Base-by-base conservation (phyloP, 306 rosid genomes). In the Heteromeles arbutifolia region DNA sequence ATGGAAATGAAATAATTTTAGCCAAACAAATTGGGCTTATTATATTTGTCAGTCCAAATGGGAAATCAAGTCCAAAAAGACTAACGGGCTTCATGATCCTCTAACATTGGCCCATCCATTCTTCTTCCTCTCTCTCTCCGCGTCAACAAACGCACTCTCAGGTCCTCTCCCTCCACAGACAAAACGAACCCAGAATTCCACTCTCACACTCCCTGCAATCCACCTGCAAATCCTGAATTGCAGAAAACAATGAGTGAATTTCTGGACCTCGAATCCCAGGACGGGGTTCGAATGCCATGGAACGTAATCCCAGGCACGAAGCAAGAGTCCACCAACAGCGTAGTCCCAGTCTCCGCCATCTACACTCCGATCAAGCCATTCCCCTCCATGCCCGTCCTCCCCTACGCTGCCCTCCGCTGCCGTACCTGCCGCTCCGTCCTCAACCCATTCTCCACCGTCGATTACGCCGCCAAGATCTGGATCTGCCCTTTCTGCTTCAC, bases 261-360 rank as follows among this genome's bases (percentile, higher is more conserved):
- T 84, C 58, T 85, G 1, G 97, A 95, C 83, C 88, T 95, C 8
- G 99, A 95, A 72, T 66, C 90, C 41, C 99, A 92, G 45, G 99
- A 95, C 84, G 98, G 99, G 39, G 98, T 95, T 2, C 97, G 99
- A 7, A 95, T 95, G 99, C 92, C 99, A 3, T 95, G 99, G 99
- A 95, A 95, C 81, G 99, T 95, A 21, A 80, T 95, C 44, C 99
- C 99, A 0, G 99, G 99, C 18, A 90, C 97, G 0, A 92, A 87
- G 84, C 96, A 89, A 72, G 98, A 92, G 70, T 76, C 96, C 4
- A 53, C 73, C 11, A 84, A 81, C 87, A 85, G 86, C 73, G 87
- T 95, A 11, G 93, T 95, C 56, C 99, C 99, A 11, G 87, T 91
- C 11, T 85, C 99, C 29, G 97, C 88, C 72, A 79, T 95, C 76